Percentiles rank a stretch among this genome's conserved stretches.
These are phyloP conservation scores for Polygonum aviculare DNA, from an alignment of 148 eudicot genomes.

Conservation along the genomic window DNA sequence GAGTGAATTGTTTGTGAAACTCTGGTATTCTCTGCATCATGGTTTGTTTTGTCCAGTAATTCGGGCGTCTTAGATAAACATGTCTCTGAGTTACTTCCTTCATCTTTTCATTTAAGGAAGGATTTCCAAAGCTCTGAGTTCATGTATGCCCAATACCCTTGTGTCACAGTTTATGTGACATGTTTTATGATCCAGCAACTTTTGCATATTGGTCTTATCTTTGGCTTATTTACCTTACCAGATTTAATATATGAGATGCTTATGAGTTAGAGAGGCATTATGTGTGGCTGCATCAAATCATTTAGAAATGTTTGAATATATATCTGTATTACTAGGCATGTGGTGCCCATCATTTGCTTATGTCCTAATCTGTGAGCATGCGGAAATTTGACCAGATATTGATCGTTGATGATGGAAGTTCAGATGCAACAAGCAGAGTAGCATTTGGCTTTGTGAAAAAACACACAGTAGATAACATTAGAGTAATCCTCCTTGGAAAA, in stretches of 20 bases:
- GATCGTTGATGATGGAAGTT: conserved; percentile 94
- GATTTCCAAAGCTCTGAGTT: neutral
- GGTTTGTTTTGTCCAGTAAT: neutral
- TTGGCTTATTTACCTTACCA: neutral
- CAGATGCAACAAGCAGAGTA: conserved; percentile 74
- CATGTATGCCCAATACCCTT: neutral
- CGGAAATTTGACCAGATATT: conserved; percentile 48
- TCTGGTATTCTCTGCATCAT: neutral
- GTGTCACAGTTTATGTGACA: neutral
- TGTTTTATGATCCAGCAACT: neutral
- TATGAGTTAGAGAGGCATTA: neutral
- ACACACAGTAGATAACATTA: conserved; percentile 67
- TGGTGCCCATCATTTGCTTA: neutral
- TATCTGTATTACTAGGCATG: neutral
- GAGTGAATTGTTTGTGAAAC: neutral
- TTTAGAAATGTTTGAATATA: neutral
- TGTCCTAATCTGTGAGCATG: neutral
- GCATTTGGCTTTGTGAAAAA: conserved; percentile 80
- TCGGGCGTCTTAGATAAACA: neutral
- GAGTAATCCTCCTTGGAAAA: conserved; percentile 78
- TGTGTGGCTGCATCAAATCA: neutral
- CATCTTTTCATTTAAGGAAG: neutral
- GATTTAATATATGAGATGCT: neutral
- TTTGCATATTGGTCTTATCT: neutral
- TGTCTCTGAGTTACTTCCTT: neutral